These are phyloP conservation scores for Leccinum laetum DNA, from an alignment of 1,284 basidiomycete species.

Conservation along the genomic window DNA sequence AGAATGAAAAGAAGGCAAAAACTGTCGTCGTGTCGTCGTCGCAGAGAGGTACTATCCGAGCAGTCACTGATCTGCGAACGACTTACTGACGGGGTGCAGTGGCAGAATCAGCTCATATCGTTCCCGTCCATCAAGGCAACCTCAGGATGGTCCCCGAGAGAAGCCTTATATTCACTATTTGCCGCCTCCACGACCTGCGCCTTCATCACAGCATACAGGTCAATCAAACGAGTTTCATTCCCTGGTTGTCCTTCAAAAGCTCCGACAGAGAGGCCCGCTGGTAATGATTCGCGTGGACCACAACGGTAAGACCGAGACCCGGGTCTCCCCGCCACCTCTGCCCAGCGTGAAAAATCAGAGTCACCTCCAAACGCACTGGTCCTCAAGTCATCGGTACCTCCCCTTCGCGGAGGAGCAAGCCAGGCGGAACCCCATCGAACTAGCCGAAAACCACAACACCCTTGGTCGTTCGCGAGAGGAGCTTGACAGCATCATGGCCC, in stretches of 20 bases:
- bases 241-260: constrained; percentile 3
- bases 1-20: constrained; percentile 49
- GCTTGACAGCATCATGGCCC: no score
- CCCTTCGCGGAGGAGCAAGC: no score
- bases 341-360: no score
- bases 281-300: constrained; percentile 19
- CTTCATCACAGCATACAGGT: constrained; percentile 21
- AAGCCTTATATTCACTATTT: constrained; percentile 41
- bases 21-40: constrained; percentile 22
- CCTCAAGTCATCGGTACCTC: no score
- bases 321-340: no score
- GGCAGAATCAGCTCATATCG: constrained; percentile 27
- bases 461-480: no score
- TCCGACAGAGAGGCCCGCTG: constrained; percentile 21
- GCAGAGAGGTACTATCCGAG: constrained; percentile 26
- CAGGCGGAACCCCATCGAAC: no score
- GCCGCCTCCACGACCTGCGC: constrained; percentile 30
- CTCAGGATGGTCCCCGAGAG: constrained; percentile 32
- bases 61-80: not conserved
- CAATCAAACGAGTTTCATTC: constrained; percentile 7
- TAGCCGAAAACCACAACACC: no score
- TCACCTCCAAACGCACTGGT: no score
- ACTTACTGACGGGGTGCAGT: constrained; percentile 17
- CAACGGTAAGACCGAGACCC: constrained; percentile 23
- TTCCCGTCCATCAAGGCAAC: constrained; percentile 26